Conservation (phyloP, 129 eudicot species). For the Ambrosia trifida region DNA sequence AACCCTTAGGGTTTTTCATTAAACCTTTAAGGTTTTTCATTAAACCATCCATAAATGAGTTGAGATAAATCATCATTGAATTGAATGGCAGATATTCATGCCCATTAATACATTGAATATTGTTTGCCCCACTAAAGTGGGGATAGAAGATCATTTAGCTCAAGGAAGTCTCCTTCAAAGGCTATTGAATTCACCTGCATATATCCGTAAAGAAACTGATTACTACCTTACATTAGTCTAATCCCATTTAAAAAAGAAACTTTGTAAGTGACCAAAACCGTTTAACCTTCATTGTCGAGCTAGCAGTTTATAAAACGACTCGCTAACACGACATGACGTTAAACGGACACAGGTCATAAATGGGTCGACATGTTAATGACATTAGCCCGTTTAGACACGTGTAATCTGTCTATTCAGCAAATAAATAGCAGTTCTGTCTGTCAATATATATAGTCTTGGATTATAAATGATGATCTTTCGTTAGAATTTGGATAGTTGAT, state of each 20-base stretch:
- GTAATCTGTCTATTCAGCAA: background rate
- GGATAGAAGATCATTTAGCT: slow-evolving; percentile 53
- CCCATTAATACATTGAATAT: slow-evolving; percentile 19
- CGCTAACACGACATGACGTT: background rate
- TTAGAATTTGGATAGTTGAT: too few species aligned
- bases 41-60: background rate
- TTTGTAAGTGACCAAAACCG: background rate
- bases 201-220: background rate
- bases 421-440: too few species aligned
- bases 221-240: background rate
- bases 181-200: slow-evolving; percentile 36
- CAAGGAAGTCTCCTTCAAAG: slow-evolving; percentile 54
- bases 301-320: background rate
- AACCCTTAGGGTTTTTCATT: slow-evolving; percentile 25
- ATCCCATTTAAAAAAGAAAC: background rate
- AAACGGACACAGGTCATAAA: background rate
- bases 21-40: slow-evolving; percentile 26
- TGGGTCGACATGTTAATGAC: background rate
- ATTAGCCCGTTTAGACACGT: background rate
- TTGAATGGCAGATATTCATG: slow-evolving; percentile 16
- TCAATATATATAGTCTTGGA: too few species aligned
- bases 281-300: background rate
- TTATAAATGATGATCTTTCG: too few species aligned
- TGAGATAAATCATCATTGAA: slow-evolving; percentile 25
- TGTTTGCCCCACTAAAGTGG: slow-evolving; percentile 45